Evolutionary conservation across 2,329 filamentous ascomycete species (phyloP), one percentile per base, ranked within the genome.

Genomic region (Venturia effusa): DNA sequence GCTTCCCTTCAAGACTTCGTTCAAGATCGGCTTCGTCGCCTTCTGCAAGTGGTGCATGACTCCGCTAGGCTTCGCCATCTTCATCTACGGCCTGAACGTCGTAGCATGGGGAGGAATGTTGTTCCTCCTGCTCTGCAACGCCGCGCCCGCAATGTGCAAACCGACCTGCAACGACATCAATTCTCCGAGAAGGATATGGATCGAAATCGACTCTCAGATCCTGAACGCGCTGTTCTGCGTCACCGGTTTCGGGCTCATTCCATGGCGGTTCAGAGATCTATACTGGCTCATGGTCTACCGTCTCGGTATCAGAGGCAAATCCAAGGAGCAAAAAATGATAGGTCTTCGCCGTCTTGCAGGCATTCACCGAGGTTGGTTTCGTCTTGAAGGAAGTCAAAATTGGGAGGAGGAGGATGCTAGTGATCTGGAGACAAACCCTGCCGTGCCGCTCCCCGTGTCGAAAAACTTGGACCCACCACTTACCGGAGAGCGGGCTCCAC

Each of bases 81-180:
- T 86, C 1, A 73, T 96, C 6, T 96, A 95, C 74, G 85, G 88
- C 15, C 81, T 94, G 64, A 92, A 93, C 67, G 83, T 96, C 24
- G 84, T 96, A 11, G 92, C 89, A 0, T 96, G 91, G 91, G 91
- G 91, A 61, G 90, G 88, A 65, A 96, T 96, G 91, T 81, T 96
- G 40, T 95, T 96, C 75, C 78, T 96, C 22, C 79, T 96, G 1
- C 84, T 96, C 32, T 88, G 87, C 78, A 90, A 91, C 70, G 90
- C 81, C 30, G 79, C 84, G 2, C 86, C 87, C 7, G 84, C 84
- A 66, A 91, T 91, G 88, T 91, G 90, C 78, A 73, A 77, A 72
- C 74, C 77, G 80, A 68, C 86, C 82, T 93, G 89, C 77, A 81
- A 89, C 71, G 80, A 89, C 68, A 86, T 90, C 71, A 79, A 90